Evolutionary conservation across 345 rosid genomes (phyloP).

Genomic region (Geranium brycei): DNA sequence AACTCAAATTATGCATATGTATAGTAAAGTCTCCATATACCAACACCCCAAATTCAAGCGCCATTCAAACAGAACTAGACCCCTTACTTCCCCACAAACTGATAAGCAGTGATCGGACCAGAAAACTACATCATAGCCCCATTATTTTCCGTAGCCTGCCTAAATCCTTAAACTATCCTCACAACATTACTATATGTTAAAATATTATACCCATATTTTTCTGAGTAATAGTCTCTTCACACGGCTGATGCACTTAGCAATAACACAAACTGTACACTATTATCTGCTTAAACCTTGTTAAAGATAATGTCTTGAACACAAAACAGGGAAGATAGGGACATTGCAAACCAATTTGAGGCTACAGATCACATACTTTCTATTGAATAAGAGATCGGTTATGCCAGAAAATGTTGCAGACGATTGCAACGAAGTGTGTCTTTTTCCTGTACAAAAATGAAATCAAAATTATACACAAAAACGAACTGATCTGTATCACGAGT

Average conservation of each 20-base stretch:
- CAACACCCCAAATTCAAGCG: neutral
- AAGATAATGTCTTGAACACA: neutral
- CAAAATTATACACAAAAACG: neutral
- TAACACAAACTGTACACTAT: neutral
- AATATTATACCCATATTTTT: too few relatives aligned
- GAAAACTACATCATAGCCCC: neutral
- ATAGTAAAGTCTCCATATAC: too few relatives aligned
- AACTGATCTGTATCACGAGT: neutral
- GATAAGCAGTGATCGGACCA: neutral
- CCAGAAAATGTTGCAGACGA: slow-evolving; percentile 47
- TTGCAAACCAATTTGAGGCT: neutral
- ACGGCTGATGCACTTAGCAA: neutral
- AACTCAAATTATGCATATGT: too few relatives aligned
- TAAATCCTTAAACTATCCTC: neutral
- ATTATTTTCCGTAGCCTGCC: neutral
- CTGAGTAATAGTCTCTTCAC: too few relatives aligned
- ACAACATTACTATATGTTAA: too few relatives aligned
- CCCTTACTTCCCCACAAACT: neutral
- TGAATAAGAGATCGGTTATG: slow-evolving; percentile 54
- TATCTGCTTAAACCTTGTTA: too few relatives aligned
- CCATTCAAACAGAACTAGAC: neutral
- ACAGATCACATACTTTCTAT: slow-evolving; percentile 41
- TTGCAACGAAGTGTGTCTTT: slow-evolving; percentile 49
- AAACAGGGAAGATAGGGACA: neutral
- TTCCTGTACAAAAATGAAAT: slow-evolving; percentile 26